These are phyloP conservation scores for Cladophialophora psammophila DNA, from an alignment of 2,329 filamentous ascomycete genomes.

Conservation along the genomic window DNA sequence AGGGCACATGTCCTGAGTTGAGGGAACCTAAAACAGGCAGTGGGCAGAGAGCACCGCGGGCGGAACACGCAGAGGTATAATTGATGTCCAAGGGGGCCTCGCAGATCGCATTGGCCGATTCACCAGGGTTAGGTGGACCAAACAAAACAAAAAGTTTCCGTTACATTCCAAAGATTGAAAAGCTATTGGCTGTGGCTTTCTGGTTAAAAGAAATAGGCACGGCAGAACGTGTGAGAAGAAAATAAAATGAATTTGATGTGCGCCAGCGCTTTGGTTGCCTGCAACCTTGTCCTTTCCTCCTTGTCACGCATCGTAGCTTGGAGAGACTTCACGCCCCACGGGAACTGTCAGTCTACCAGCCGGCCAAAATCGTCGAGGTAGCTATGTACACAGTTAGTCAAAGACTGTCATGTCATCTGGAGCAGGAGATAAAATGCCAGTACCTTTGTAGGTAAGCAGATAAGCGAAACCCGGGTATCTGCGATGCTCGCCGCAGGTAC, in stretches of 20 bases:
- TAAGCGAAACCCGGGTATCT: slow-evolving; percentile 53
- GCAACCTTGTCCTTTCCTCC: slow-evolving; percentile 8
- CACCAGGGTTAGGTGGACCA: not conserved
- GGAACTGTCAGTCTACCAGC: slow-evolving; percentile 28
- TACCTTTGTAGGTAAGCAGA: slow-evolving; percentile 57
- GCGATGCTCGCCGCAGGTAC: slow-evolving; percentile 54
- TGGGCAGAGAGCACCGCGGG: not conserved
- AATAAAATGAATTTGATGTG: not conserved
- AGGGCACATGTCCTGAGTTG: not conserved
- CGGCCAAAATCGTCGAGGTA: slow-evolving; percentile 40
- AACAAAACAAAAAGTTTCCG: not conserved
- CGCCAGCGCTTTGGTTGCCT: slow-evolving; percentile 19
- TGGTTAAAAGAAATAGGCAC: not conserved
- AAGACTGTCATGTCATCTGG: not conserved
- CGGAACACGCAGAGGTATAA: not conserved
- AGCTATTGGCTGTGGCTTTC: not conserved
- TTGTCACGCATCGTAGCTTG: not conserved
- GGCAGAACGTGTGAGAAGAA: not conserved
- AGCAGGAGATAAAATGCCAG: slow-evolving; percentile 30
- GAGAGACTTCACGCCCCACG: not conserved
- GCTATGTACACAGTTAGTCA: slow-evolving; percentile 22
- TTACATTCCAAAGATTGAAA: not conserved
- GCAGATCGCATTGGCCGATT: not conserved
- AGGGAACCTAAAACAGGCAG: not conserved
- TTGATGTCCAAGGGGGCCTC: not conserved